A percentile compares a stretch with the other conserved stretches of the same genome.
phyloP scores from a whole-genome alignment of 2,329 filamentous ascomycete genomes.

The Neurospora crassa region DNA sequence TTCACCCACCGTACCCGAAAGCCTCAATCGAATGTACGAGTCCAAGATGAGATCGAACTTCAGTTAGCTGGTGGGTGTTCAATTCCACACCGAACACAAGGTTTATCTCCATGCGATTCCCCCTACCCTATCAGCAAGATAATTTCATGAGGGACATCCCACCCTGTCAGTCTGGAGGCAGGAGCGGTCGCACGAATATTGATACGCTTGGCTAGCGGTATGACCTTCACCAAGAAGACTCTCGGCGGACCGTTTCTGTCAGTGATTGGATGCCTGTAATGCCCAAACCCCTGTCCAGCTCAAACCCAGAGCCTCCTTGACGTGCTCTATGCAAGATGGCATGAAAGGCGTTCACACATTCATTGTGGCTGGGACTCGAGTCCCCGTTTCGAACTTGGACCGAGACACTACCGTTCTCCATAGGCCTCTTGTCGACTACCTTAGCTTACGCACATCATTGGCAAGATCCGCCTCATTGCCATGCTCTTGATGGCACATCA shows the following conservation, averaged over 20 bases:
- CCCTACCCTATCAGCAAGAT: neutral
- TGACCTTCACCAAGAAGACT: conserved; percentile 9
- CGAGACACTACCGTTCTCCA: neutral
- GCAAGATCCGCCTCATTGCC: neutral
- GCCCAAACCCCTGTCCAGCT: conserved; percentile 17
- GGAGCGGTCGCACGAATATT: conserved; percentile 1
- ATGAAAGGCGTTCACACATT: neutral
- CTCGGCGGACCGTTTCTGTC: conserved; percentile 5
- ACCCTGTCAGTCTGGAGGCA: neutral
- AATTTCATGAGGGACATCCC: conserved; percentile 2
- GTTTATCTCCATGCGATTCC: neutral
- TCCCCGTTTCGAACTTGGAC: neutral
- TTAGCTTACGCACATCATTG: neutral
- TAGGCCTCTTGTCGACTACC: neutral
- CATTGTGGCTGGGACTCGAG: neutral
- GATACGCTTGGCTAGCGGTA: conserved; percentile 9
- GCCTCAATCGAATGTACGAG: neutral
- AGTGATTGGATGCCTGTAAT: conserved; percentile 12
- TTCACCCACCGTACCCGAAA: neutral
- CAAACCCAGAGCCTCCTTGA: conserved; percentile 16
- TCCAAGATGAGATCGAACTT: neutral
- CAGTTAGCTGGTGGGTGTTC: neutral
- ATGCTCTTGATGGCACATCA: neutral
- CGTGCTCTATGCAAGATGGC: conserved; percentile 5
- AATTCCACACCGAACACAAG: neutral